These are phyloP conservation scores for Rubroboletus satanas DNA, from an alignment of 768 basidiomycete species.

Conservation along the genomic window DNA sequence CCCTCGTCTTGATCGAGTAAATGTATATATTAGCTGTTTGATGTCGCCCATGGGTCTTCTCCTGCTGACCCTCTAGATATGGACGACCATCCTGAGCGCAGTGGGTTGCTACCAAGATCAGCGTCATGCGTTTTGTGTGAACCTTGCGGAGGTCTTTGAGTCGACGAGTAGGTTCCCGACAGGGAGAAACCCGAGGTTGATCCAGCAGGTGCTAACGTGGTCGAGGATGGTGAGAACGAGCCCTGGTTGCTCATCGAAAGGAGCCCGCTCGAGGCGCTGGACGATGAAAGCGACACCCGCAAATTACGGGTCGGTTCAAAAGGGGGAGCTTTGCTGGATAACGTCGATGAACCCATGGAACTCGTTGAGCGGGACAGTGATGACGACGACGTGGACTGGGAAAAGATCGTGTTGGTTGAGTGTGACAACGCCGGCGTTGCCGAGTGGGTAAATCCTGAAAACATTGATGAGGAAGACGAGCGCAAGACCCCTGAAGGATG, in stretches of 20 bases:
- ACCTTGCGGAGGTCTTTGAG: slow-evolving; percentile 9
- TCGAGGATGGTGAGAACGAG: slow-evolving; percentile 19
- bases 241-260: slow-evolving; percentile 13
- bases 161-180: slow-evolving; percentile 14
- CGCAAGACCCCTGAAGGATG: slow-evolving; percentile 12
- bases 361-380: slow-evolving; percentile 29
- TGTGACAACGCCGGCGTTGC: slow-evolving; percentile 12
- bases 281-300: slow-evolving; percentile 22
- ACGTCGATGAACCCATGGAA: slow-evolving; percentile 33
- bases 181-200: slow-evolving; percentile 9
- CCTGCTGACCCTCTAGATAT: slow-evolving; percentile 10
- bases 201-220: slow-evolving; percentile 8
- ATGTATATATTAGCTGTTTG: slow-evolving; percentile 6
- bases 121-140: slow-evolving; percentile 7
- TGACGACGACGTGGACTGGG: slow-evolving; percentile 23
- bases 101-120: slow-evolving; percentile 4
- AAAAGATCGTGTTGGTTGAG: slow-evolving; percentile 14
- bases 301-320: slow-evolving; percentile 46
- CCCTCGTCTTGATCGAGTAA: neutral
- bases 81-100: slow-evolving; percentile 11
- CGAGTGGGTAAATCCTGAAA: slow-evolving; percentile 13
- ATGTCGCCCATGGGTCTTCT: slow-evolving; percentile 14
- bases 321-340: slow-evolving; percentile 53
- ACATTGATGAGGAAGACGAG: slow-evolving; percentile 14
- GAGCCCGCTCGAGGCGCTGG: slow-evolving; percentile 12